Base-by-base conservation (phyloP, 2,329 filamentous ascomycete species). In the Alternaria sp. region DNA sequence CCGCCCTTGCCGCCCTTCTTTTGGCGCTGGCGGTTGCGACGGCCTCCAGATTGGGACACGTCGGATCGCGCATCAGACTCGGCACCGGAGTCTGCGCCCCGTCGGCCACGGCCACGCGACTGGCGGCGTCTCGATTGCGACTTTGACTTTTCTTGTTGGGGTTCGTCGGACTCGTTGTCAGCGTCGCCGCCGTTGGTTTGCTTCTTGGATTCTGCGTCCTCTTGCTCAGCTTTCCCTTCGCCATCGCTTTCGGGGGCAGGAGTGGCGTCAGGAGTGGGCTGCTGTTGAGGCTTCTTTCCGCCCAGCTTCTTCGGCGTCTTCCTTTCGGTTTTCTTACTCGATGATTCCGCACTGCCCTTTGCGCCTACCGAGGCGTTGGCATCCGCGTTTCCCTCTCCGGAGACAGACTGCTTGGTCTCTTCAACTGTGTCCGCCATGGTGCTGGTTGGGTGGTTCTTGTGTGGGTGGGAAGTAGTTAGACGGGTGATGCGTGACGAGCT, bases 21-120 rank as follows among this genome's bases (percentile, higher is more conserved):
- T 63, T 79, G 76, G 67, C 80, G 75, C 70, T 87, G 85, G 67
- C 86, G 81, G 72, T 87, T 86, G 67, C 85, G 85, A 65, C 87
- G 85, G 60, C 86, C 86, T 64, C 85, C 85, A 44, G 81, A 75
- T 28, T 81, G 79, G 61, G 85, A 86, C 60, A 85, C 83, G 66
- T 88, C 85, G 71, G 83, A 85, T 70, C 85, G 84, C 6, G 84
- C 79, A 65, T 86, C 80, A 50, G 84, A 85, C 71, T 89, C 87
- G 28, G 82, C 82, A 70, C 88, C 87, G 67, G 81, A 84, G 9
- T 85, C 83, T 21, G 64, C 72, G 59, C 79, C 78, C 71, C 77
- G 79, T 68, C 84, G 81, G 40, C 84, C 83, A 58, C 84, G 83
- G 40, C 84, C 84, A 65, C 84, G 83, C 62, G 82, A 83, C 67